A percentile compares a stretch with the other conserved stretches of the same genome.
These are phyloP conservation scores for Cercospora citrullina DNA, from an alignment of 2,329 filamentous ascomycete genomes.

Conservation along the genomic window DNA sequence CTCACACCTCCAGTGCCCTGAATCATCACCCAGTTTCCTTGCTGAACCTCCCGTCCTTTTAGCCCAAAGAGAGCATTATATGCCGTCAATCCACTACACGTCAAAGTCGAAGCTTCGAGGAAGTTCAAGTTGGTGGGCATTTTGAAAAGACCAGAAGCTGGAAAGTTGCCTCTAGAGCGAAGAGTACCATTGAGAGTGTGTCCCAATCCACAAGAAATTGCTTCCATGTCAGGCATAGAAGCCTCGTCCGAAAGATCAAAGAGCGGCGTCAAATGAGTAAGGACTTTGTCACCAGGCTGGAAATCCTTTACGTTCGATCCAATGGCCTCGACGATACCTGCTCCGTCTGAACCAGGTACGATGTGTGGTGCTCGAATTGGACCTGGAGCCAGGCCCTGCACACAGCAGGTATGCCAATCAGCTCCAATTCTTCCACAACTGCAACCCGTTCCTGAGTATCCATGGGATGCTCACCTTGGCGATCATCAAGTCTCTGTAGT, in stretches of 20 bases:
- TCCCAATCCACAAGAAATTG: conserved; percentile 20
- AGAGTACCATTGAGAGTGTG: conserved; percentile 59
- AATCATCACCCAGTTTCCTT: conserved; percentile 54
- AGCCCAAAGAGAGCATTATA: conserved; percentile 54
- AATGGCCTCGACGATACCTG: conserved; percentile 53
- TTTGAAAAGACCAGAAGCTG: conserved; percentile 52
- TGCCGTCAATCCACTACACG: conserved; percentile 46
- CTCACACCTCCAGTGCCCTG: conserved; percentile 68
- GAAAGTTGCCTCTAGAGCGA: conserved; percentile 63
- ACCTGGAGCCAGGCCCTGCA: conserved; percentile 16
- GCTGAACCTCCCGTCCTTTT: conserved; percentile 33
- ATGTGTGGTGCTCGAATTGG: conserved; percentile 7
- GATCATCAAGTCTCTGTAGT: conserved; percentile 47
- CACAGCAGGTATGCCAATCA: background rate
- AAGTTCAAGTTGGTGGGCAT: conserved; percentile 45
- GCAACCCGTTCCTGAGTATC: background rate
- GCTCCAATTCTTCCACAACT: background rate
- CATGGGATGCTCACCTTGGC: conserved; percentile 35
- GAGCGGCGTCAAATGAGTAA: conserved; percentile 21
- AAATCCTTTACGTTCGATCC: conserved; percentile 59
- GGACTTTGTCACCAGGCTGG: conserved; percentile 57
- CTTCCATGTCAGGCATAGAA: conserved; percentile 10
- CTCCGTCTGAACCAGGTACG: conserved; percentile 27
- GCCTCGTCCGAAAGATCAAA: background rate
- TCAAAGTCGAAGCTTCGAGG: conserved; percentile 46